phyloP scores from a whole-genome alignment of 495 filamentous ascomycete species.

The Talaromyces borbonicus region DNA sequence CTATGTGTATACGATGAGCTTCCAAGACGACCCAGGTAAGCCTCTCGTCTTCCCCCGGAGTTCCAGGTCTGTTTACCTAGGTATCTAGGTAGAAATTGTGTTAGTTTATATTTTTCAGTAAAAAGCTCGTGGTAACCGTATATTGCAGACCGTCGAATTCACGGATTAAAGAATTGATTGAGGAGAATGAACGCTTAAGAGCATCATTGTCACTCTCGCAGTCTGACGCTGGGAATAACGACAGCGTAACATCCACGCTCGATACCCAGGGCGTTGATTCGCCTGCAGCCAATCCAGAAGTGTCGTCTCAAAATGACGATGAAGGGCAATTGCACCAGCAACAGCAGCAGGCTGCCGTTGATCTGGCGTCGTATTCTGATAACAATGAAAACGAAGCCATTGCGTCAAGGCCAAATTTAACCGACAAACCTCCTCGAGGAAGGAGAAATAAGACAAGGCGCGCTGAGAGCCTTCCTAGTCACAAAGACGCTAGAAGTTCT shows the following conservation, averaged over 20 bases:
- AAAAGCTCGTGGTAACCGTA: neutral
- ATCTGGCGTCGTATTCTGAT: neutral
- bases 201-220: constrained; percentile 12
- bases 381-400: neutral
- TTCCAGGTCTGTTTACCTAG: constrained; percentile 14
- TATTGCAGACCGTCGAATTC: constrained; percentile 18
- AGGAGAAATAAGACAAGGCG: neutral
- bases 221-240: neutral
- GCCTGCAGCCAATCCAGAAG: neutral
- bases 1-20: constrained; percentile 4
- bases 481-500: constrained; percentile 3
- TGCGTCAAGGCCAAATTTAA: neutral
- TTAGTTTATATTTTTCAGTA: neutral
- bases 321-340: no score
- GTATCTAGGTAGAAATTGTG: constrained; percentile 12
- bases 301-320: neutral
- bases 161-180: constrained; percentile 18
- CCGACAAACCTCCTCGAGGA: neutral
- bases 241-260: neutral
- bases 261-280: neutral
- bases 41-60: neutral
- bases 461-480: neutral
- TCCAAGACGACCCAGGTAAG: constrained; percentile 2
- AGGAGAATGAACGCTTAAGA: constrained; percentile 16
- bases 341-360: neutral